Conservation (phyloP, 75 land plant genomes). For the Picea sitchensis region DNA sequence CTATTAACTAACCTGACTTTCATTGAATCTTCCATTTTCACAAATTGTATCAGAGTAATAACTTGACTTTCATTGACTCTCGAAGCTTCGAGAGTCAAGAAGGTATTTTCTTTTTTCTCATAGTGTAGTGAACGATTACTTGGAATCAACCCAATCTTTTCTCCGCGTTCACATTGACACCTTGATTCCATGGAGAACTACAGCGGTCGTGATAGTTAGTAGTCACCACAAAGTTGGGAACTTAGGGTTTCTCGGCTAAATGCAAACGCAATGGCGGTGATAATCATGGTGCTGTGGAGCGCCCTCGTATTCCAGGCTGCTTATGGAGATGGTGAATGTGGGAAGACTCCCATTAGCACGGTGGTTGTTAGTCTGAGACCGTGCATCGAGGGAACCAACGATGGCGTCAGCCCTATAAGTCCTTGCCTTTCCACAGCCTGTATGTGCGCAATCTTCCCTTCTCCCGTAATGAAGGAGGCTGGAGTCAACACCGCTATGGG, state of each 20-base stretch:
- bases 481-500: conserved; percentile 31
- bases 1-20: no score
- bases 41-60: no score
- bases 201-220: no score
- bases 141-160: no score
- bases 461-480: conserved; percentile 28
- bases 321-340: not conserved
- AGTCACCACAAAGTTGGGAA: no score
- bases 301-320: not conserved
- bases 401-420: conserved; percentile 13
- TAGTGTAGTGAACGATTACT: no score
- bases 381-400: not conserved
- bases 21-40: no score
- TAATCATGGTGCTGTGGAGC: not conserved
- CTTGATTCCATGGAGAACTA: no score
- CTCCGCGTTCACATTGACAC: no score
- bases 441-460: conserved; percentile 22
- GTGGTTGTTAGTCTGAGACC: not conserved
- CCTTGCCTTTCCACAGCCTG: conserved; percentile 14
- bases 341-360: not conserved
- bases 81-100: no score
- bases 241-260: not conserved
- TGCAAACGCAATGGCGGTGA: not conserved
- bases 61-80: no score
- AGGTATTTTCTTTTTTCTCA: no score